phyloP scores from a whole-genome alignment of 192 early-diverging fungal species.

The Coemansia sp. region DNA sequence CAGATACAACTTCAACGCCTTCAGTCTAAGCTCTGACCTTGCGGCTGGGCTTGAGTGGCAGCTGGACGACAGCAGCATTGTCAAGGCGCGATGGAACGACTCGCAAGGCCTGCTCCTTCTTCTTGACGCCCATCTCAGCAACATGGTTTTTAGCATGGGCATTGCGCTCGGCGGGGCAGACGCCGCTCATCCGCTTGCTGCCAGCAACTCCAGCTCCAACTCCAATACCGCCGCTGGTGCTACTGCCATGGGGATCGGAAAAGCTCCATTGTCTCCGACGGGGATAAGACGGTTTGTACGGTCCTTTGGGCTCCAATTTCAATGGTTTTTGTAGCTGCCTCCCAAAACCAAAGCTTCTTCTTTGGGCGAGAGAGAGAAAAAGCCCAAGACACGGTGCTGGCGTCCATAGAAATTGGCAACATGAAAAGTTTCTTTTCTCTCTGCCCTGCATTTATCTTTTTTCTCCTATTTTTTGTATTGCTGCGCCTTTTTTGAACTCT shows the following conservation, averaged over 20 bases:
- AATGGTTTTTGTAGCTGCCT: conserved; percentile 39
- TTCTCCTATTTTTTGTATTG: not conserved
- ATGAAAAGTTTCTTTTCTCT: not conserved
- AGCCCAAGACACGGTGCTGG: no score
- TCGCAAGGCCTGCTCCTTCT: conserved; percentile 43
- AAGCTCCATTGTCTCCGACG: conserved; percentile 3
- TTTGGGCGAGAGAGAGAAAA: not conserved
- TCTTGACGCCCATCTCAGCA: conserved; percentile 39
- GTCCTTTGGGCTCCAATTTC: conserved; percentile 51
- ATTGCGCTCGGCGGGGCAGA: conserved; percentile 21
- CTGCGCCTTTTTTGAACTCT: not conserved
- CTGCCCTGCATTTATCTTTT: not conserved
- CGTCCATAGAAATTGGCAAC: not conserved
- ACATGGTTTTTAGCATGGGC: conserved; percentile 50
- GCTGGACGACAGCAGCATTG: conserved; percentile 55
- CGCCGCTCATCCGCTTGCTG: not conserved
- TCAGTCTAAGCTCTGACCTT: conserved; percentile 89
- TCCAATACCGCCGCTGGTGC: not conserved
- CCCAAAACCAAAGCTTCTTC: not conserved
- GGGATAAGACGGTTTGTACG: conserved; percentile 31
- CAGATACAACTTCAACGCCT: conserved; percentile 89
- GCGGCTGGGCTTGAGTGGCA: conserved; percentile 85
- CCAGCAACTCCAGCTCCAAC: not conserved
- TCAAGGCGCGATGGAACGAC: conserved; percentile 59
- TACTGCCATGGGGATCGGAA: conserved; percentile 8